A percentile compares a stretch with the other conserved stretches of the same genome.
phyloP scores from a whole-genome alignment of 2,329 filamentous ascomycete species.

The Chlorencoelia australis region DNA sequence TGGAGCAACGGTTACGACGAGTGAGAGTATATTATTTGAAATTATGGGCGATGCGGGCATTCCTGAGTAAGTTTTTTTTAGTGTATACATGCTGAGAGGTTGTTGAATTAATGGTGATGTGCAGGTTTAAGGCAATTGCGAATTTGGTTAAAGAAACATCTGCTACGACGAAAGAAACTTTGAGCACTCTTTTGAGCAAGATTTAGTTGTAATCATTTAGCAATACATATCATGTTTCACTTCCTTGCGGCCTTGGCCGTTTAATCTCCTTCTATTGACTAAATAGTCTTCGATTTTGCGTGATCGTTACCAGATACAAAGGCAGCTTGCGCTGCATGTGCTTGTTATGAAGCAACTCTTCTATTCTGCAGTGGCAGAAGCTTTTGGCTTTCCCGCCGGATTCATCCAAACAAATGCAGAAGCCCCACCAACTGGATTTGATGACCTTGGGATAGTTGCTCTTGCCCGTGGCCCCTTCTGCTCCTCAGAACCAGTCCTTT shows the following conservation, averaged over 20 bases:
- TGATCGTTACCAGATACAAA: too few species aligned
- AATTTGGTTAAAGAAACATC: constrained; percentile 69
- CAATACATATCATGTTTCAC: too few species aligned
- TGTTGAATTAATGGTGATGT: background rate
- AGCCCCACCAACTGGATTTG: constrained; percentile 84
- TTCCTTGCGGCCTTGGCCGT: too few species aligned
- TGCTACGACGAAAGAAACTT: constrained; percentile 56
- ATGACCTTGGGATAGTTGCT: constrained; percentile 39
- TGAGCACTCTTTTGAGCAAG: constrained; percentile 57
- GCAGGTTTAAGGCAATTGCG: constrained; percentile 53
- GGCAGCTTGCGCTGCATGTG: too few species aligned
- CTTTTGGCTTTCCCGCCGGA: constrained; percentile 25
- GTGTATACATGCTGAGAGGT: too few species aligned
- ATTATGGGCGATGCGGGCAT: constrained; percentile 72
- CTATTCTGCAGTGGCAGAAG: constrained; percentile 14
- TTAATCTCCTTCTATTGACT: too few species aligned
- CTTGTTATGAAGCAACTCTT: too few species aligned
- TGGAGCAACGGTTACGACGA: constrained; percentile 72
- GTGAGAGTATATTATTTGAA: constrained; percentile 87
- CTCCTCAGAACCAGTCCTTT: constrained; percentile 33
- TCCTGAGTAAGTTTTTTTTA: constrained; percentile 39
- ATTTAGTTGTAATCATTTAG: too few species aligned
- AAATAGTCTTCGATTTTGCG: too few species aligned
- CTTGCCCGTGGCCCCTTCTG: constrained; percentile 21
- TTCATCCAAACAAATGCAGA: constrained; percentile 94